Base-by-base conservation (phyloP, 768 basidiomycete genomes). In the Dioszegia crocea region DNA sequence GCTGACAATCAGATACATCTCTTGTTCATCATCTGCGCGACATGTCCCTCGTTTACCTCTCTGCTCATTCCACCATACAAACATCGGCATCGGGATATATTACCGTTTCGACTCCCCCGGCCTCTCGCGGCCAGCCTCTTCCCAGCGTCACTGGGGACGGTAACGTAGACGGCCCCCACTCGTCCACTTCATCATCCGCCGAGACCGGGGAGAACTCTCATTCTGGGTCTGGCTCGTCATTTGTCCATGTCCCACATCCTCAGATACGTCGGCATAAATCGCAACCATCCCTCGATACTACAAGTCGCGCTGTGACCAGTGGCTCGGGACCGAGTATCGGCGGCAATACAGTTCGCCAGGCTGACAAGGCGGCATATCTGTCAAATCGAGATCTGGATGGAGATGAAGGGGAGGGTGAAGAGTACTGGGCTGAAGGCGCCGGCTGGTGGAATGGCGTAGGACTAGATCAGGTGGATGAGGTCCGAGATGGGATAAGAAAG, bases 381-480 rank as follows among this genome's bases (percentile, higher is more conserved):
- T 68, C 67, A 38, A 27, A 62, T 1, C 56, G 57, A 2, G 84
- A 84, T 59, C 83, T 87, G 57, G 81, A 84, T 59, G 83, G 85
- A 46, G 81, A 81, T 26, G 72, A 73, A 54, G 78, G 78, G 24
- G 73, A 75, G 11, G 78, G 79, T 24, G 23, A 51, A 3, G 44
- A 41, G 3, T 39, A 39, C 47, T 63, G 77, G 76, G 43, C 68
- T 76, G 41, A 70, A 85, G 54, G 80, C 76, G 16, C 70, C 85
- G n/a, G 82, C 76, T 17, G 77, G 80, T 24, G 89, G 89, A 66
- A 85, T 83, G 73, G 71, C 82, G 56, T 76, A 87, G 46, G 53
- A 77, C 78, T 4, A 78, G 82, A 63, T 84, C 85, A 63, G 78
- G 82, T 82, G 8, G 83, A 84, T 43, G 88, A 89, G 66, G 85